Conservation (phyloP, 176 grass and related monocot species). For the Hyparrhenia diplandra region DNA sequence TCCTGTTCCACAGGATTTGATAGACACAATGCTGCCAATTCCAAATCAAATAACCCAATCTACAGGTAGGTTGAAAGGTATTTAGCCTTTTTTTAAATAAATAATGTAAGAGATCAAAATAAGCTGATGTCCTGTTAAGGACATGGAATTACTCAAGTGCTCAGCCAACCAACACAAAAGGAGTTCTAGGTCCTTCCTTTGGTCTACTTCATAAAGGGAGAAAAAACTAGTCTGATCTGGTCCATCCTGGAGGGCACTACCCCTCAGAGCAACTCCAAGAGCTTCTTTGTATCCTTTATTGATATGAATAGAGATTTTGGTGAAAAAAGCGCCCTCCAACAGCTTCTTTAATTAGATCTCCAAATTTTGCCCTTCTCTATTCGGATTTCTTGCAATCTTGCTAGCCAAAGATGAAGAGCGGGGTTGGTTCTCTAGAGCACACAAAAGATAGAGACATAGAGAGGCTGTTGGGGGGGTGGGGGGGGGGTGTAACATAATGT, state of each 20-base stretch:
- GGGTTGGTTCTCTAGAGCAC: not conserved
- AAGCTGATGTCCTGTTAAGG: not conserved
- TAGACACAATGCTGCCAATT: slow-evolving; percentile 24
- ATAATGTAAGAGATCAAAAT: slow-evolving; percentile 8
- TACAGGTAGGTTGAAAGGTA: slow-evolving; percentile 35
- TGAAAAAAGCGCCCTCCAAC: not conserved
- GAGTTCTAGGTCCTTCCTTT: not conserved
- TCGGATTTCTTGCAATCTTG: not conserved
- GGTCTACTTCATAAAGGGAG: not conserved
- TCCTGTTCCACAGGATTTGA: slow-evolving; percentile 36
- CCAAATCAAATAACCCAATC: slow-evolving; percentile 20
- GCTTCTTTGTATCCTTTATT: not conserved
- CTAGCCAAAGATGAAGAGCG: not conserved
- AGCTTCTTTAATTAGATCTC: not conserved
- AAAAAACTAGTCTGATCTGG: not conserved
- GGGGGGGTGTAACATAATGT: not conserved
- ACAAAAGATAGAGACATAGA: not conserved
- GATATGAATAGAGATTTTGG: not conserved
- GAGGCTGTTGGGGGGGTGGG: not conserved
- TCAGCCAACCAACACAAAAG: not conserved
- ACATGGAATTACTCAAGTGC: not conserved
- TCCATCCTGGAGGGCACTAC: not conserved
- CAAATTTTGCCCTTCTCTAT: not conserved
- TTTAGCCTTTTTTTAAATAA: slow-evolving; percentile 8
- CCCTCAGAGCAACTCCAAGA: not conserved